Evolutionary conservation across 305 asterid species (phyloP), one percentile per base, ranked within the genome.

Genomic region (Plantago rigida): DNA sequence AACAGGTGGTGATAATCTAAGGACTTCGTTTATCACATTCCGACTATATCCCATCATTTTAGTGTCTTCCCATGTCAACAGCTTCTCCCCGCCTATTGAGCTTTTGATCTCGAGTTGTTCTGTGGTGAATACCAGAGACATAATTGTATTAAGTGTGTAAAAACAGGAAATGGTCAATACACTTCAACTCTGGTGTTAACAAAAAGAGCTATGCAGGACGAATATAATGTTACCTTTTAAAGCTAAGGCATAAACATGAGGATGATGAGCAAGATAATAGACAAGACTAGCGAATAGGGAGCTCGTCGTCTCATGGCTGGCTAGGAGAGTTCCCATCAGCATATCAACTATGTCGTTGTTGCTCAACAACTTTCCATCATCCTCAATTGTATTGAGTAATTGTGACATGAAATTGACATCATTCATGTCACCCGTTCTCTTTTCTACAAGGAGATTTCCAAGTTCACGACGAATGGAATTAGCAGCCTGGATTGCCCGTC

Each of bases 31-130:
- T 5, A 70, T 66, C 13, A 65, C 75, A 31, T 59, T 71, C 71
- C 75, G 66, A 10, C 67, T 59, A 55, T 65, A 71, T 49, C 65
- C 65, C 75, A 71, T 71, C 65, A 65, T 71, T 41, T 60, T 56
- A 13, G 62, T 17, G 64, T 71, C 75, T 13, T 71, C 75, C 71
- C 75, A 71, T 17, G 31, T 65, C 50, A 71, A 22, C 39, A 55
- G 34, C 44, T 65, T 66, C 8, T 48, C 64, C 0, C 15, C 55
- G n/a, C 48, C 67, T 53, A 60, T 68, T 39, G 24, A 28, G 9
- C 41, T 36, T 13, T 51, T 53, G 41, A 68, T 39, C 34, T 22
- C 62, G 12, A 13, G 56, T 68, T 68, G 72, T 36, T 68, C 72
- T 68, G 15, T 47, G 4, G 29, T 8, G 24, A 17, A 41, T 15